Base-by-base conservation (phyloP, 192 early-diverging fungal species). In the Rhizoclosmatium globosum region DNA sequence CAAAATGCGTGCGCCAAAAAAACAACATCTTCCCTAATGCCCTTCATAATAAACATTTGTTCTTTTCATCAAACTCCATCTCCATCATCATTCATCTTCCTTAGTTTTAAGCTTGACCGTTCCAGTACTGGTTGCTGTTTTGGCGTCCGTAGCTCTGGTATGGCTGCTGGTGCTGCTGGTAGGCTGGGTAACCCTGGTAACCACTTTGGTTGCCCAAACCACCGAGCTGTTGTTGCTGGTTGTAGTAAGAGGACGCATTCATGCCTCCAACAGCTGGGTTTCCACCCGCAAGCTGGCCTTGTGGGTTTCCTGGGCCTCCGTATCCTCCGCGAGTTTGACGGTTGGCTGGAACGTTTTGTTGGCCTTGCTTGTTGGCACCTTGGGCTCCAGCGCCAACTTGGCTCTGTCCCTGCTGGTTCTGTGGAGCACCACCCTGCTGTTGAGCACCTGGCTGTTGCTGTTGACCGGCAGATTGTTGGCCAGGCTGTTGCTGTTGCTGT, bases 51-150 rank as follows among this genome's bases (percentile, higher is more conserved):
- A 15, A 9, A 56, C 9, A 56, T 56, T 56, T n/a, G 11, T n/a
- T 56, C 53, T n/a, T n/a, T 15, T 56, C 53, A 9, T 56, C 31
- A 31, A 57, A 13, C 9, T 45, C 43, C 66, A 46, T 42, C 66
- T 9, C 43, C 66, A 46, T 31, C 66, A 68, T 13, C 6, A 68
- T n/a, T 23, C 62, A 13, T 19, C n/a, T 23, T 64, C 38, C 38
- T 31, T 41, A 72, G 11, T 17, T 74, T 77, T 48, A 83, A 66
- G 74, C 70, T 47, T 83, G 82, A 43, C 78, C 78, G 44, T 64
- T 81, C 82, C 82, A 83, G 75, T 84, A 84, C 70, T 82, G 83
- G 53, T 71, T 47, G 46, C 61, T 69, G 21, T 53, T 57, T 64
- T 79, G 77, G 59, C 77, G 77, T 2, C 68, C 77, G 31, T 72